These are phyloP conservation scores for Croton setiger DNA, from an alignment of 441 rosid species.

Conservation along the genomic window DNA sequence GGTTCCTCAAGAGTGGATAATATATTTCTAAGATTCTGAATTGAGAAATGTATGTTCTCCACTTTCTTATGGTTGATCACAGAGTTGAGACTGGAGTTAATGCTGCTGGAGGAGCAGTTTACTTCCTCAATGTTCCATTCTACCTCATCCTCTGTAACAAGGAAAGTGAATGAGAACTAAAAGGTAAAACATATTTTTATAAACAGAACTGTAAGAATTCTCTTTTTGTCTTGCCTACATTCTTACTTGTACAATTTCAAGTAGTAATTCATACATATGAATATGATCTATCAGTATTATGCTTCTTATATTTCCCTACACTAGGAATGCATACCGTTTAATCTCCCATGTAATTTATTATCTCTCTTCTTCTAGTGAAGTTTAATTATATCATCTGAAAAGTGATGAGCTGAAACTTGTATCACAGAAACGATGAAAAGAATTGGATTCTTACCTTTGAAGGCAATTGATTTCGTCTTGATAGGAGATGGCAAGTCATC, in stretches of 20 bases:
- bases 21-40: conserved; percentile 21
- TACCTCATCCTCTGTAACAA: conserved; percentile 50
- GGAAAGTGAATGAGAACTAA: conserved; percentile 19
- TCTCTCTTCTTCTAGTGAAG: background rate
- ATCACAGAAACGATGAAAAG: background rate
- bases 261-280: background rate
- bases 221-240: background rate
- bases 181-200: background rate
- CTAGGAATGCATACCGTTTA: background rate
- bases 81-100: conserved; percentile 39
- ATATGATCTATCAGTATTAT: conserved; percentile 5
- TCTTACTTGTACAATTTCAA: background rate
- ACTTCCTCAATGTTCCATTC: conserved; percentile 39
- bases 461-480: conserved; percentile 58
- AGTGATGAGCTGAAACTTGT: background rate
- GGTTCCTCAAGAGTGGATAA: conserved; percentile 30
- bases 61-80: conserved; percentile 29
- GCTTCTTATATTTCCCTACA: background rate
- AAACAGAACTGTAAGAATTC: background rate
- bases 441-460: conserved; percentile 47
- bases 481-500: conserved; percentile 89
- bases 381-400: background rate
- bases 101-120: conserved; percentile 25
- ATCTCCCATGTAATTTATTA: background rate
- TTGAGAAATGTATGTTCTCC: conserved; percentile 27